phyloP scores from a whole-genome alignment of 495 filamentous ascomycete genomes.

The Trichocladium antarcticum region DNA sequence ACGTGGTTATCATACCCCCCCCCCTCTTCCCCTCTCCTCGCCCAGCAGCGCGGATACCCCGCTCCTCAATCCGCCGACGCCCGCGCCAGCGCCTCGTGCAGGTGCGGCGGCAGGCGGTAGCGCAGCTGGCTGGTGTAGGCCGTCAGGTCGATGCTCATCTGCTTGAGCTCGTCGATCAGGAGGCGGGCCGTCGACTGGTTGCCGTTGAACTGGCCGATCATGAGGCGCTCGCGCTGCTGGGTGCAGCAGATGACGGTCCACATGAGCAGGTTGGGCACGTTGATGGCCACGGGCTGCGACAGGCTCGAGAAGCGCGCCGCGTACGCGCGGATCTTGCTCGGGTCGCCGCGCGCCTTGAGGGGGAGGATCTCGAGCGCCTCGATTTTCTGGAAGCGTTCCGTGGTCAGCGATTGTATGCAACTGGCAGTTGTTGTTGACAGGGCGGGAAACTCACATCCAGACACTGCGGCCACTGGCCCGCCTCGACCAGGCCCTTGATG shows the following conservation, averaged over 20 bases:
- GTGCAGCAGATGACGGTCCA: slow-evolving; percentile 85
- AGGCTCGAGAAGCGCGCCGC: slow-evolving; percentile 67
- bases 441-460: slow-evolving; percentile 59
- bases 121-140: slow-evolving; percentile 89
- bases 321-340: slow-evolving; percentile 58
- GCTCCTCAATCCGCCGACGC: slow-evolving; percentile 58
- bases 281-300: slow-evolving; percentile 66
- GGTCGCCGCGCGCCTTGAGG: slow-evolving; percentile 55
- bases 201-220: slow-evolving; percentile 55
- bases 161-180: slow-evolving; percentile 58
- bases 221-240: slow-evolving; percentile 56
- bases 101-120: slow-evolving; percentile 60
- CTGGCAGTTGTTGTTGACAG: not conserved
- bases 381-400: slow-evolving; percentile 64
- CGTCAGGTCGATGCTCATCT: slow-evolving; percentile 76
- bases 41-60: too few species aligned
- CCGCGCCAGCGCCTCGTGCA: slow-evolving; percentile 72
- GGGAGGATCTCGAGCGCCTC: slow-evolving; percentile 64
- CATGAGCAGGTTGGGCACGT: slow-evolving; percentile 77
- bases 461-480: slow-evolving; percentile 60
- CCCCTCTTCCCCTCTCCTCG: too few species aligned
- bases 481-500: slow-evolving; percentile 60
- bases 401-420: slow-evolving; percentile 12
- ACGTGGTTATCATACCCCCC: too few species aligned
- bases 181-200: slow-evolving; percentile 53